phyloP scores from a whole-genome alignment of 108 stramenopile species.

The Pseudonitzschia delicatissima region DNA sequence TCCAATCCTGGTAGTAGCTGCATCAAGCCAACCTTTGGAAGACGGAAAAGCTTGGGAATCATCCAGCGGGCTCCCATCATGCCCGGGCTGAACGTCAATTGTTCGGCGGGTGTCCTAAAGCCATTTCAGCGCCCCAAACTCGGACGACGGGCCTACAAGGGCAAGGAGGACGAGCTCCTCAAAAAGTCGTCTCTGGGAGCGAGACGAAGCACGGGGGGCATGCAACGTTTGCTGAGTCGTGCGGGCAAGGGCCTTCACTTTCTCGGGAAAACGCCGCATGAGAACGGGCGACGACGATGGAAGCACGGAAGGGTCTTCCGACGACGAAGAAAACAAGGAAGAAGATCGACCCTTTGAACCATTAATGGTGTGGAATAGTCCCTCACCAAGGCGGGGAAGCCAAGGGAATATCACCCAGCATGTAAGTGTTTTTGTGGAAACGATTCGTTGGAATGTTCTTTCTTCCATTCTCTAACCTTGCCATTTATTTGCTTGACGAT shows the following conservation, averaged over 20 bases:
- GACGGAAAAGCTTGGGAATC: neutral
- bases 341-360: conserved; percentile 77
- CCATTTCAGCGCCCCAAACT: conserved; percentile 82
- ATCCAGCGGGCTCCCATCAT: conserved; percentile 65
- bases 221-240: conserved; percentile 69
- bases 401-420: conserved; percentile 64
- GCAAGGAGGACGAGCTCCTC: conserved; percentile 60
- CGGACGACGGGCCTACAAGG: conserved; percentile 69
- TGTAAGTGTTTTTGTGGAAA: conserved; percentile 36
- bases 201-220: conserved; percentile 68
- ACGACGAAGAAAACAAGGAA: conserved; percentile 55
- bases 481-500: neutral
- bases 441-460: neutral
- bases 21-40: conserved; percentile 1
- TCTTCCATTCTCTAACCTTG: conserved; percentile 2
- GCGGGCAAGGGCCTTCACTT: conserved; percentile 67
- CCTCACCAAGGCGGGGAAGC: conserved; percentile 74
- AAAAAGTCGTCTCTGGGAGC: conserved; percentile 52
- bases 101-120: conserved; percentile 34
- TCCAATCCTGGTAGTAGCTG: neutral
- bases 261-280: conserved; percentile 37
- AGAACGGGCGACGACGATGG: conserved; percentile 1
- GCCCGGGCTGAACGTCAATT: conserved; percentile 42
- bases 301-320: conserved; percentile 29
- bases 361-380: conserved; percentile 75